phyloP scores from a whole-genome alignment of 345 rosid species.

The Brassica cretica region DNA sequence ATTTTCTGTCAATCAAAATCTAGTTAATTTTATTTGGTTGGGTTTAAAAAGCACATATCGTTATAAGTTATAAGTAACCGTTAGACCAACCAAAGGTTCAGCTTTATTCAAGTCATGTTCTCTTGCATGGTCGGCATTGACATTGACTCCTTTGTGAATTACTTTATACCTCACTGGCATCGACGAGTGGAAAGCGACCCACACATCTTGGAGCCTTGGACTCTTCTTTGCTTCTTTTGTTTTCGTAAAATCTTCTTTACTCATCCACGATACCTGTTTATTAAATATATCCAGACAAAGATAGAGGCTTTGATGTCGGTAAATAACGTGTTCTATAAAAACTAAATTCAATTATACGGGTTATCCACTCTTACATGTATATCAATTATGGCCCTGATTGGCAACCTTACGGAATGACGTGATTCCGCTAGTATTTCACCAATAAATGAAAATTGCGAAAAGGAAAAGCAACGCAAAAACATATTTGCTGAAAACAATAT shows the following conservation, averaged over 20 bases:
- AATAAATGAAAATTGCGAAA: too few species aligned
- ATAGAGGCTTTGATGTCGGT: neutral
- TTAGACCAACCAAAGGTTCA: neutral
- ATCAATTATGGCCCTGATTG: neutral
- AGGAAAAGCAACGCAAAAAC: too few species aligned
- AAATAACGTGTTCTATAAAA: neutral
- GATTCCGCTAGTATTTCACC: too few species aligned
- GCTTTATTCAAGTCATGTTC: constrained; percentile 1
- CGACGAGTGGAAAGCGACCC: constrained; percentile 28
- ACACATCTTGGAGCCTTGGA: constrained; percentile 15
- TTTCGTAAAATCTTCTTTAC: neutral
- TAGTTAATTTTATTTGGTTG: too few species aligned
- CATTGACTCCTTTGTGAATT: constrained; percentile 12
- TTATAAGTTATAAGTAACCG: too few species aligned
- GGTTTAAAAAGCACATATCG: too few species aligned
- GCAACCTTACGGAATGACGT: too few species aligned
- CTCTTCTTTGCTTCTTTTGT: constrained; percentile 14
- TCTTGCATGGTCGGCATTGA: constrained; percentile 30
- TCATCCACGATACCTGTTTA: neutral
- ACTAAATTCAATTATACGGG: neutral
- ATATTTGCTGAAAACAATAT: too few species aligned
- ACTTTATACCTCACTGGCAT: neutral
- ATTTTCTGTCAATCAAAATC: too few species aligned
- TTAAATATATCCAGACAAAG: neutral
- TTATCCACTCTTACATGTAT: neutral